Conservation (phyloP, 306 rosid species). For the Phaseolus lunatus region DNA sequence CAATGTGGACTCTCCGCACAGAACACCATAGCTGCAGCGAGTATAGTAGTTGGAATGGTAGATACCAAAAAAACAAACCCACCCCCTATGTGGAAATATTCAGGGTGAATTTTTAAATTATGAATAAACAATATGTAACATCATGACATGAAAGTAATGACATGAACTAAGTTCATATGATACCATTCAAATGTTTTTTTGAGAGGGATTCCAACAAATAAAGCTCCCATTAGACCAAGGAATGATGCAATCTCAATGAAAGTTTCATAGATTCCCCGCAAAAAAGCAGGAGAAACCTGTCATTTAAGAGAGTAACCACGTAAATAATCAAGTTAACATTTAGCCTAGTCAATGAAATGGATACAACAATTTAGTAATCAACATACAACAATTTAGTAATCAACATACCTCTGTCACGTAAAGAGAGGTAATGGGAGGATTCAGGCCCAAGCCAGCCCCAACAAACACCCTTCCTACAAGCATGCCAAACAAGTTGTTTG, state of each 20-base stretch:
- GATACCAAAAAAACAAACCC: conserved; percentile 93
- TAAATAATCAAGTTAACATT: conserved; percentile 35
- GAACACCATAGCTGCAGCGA: conserved; percentile 75
- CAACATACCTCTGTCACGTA: conserved; percentile 85
- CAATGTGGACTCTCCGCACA: conserved; percentile 97
- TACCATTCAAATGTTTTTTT: conserved; percentile 88
- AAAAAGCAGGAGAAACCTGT: conserved; percentile 91
- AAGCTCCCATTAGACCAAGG: conserved; percentile 89
- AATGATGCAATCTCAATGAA: conserved; percentile 93
- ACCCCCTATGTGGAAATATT: conserved; percentile 76
- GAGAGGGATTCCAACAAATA: conserved; percentile 90
- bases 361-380: conserved; percentile 19
- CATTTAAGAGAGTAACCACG: conserved; percentile 38
- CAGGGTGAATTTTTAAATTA: conserved; percentile 39
- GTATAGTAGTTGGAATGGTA: conserved; percentile 79
- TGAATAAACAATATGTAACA: conserved; percentile 24
- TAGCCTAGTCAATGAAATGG: conserved; percentile 29
- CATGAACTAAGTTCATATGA: conserved; percentile 44
- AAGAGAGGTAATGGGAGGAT: conserved; percentile 87
- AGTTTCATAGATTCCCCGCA: conserved; percentile 95
- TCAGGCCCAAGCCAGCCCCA: conserved; percentile 94
- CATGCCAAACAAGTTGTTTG: conserved; percentile 92
- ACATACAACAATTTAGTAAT: no score
- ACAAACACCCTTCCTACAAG: conserved; percentile 93
- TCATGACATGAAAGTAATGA: no score